Conservation (phyloP, 768 basidiomycete species). For the Phanerochaete carnosa region DNA sequence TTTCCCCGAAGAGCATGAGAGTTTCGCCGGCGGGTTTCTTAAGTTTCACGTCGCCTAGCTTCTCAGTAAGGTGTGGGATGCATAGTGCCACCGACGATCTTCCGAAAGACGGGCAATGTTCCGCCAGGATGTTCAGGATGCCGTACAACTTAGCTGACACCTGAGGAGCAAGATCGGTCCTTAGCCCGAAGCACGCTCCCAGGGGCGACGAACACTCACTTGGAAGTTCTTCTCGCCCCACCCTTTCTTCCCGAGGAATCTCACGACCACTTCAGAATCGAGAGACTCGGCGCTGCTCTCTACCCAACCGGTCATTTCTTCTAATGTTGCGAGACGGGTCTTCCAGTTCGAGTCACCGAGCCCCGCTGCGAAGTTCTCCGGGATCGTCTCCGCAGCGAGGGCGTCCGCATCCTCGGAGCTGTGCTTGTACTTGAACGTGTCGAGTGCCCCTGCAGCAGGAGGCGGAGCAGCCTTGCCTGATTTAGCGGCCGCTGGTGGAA, state of each 20-base stretch:
- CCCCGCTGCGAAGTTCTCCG: conserved; percentile 63
- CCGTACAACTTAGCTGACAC: conserved; percentile 89
- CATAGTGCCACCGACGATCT: conserved; percentile 80
- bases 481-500: conserved; percentile 43
- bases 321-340: conserved; percentile 78
- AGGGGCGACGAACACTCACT: conserved; percentile 36
- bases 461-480: conserved; percentile 46
- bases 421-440: conserved; percentile 89
- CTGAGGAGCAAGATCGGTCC: conserved; percentile 36
- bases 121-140: conserved; percentile 69
- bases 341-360: conserved; percentile 95
- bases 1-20: conserved; percentile 81
- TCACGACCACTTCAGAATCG: conserved; percentile 86
- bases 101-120: conserved; percentile 79
- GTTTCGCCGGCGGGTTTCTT: conserved; percentile 96
- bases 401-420: conserved; percentile 90
- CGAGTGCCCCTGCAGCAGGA: conserved; percentile 53
- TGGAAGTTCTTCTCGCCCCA: conserved; percentile 99
- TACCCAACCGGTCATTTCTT: conserved; percentile 83
- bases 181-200: not conserved
- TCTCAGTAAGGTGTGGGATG: conserved; percentile 83
- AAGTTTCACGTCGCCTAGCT: conserved; percentile 92
- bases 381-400: conserved; percentile 70
- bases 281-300: conserved; percentile 59
- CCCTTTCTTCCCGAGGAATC: conserved; percentile 87